Percentiles rank a stretch among this genome's conserved stretches.
Evolutionary conservation across 2,329 filamentous ascomycete genomes (phyloP).

Genomic region (Clonostachys rhizophaga): DNA sequence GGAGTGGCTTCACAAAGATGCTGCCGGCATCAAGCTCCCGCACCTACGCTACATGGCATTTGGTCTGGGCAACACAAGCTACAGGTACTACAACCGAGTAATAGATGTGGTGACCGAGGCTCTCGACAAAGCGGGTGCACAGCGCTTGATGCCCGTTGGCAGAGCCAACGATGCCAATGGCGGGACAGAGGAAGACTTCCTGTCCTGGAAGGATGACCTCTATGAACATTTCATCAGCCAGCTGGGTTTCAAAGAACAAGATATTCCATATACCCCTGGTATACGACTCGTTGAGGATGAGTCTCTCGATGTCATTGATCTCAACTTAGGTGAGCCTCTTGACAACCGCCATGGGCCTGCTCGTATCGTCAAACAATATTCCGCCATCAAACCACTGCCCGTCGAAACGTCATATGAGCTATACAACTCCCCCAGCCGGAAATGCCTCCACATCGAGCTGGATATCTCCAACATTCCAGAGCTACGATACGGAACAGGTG

Average conservation of each 20-base stretch:
- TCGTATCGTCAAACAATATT: background rate
- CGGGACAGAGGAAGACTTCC: constrained; percentile 2
- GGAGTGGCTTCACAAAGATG: constrained; percentile 15
- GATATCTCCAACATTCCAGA: constrained; percentile 18
- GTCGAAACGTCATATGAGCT: constrained; percentile 46
- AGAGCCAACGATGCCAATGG: background rate
- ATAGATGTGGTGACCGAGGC: background rate
- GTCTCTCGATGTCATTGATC: background rate
- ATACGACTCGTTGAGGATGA: background rate
- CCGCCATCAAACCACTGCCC: background rate
- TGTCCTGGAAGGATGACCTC: background rate
- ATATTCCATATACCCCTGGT: background rate
- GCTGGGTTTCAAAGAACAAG: background rate
- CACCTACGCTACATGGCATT: constrained; percentile 25
- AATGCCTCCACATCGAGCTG: constrained; percentile 28
- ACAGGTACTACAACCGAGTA: constrained; percentile 29
- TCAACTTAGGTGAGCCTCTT: background rate
- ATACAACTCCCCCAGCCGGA: constrained; percentile 11
- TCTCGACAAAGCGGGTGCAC: background rate
- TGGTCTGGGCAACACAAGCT: constrained; percentile 31
- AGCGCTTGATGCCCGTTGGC: background rate
- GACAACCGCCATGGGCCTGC: background rate
- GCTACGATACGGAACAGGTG: constrained; percentile 29
- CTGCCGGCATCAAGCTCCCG: constrained; percentile 3
- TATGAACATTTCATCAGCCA: background rate